A percentile compares a stretch with the other conserved stretches of the same genome.
Conservation (phyloP, 345 rosid genomes). For the Sonneratia caseolaris region DNA sequence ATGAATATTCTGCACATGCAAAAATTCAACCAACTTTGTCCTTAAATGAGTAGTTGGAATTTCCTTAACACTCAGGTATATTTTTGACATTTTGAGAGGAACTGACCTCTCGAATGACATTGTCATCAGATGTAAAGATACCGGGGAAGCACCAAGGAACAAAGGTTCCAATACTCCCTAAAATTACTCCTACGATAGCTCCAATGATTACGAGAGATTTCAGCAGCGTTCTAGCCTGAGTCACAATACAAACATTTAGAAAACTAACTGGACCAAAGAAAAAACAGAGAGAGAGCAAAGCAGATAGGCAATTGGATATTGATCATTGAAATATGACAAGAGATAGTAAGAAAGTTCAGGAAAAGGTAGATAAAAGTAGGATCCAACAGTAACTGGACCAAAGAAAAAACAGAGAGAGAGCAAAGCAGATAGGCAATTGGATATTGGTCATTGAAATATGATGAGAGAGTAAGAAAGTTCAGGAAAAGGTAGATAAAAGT, state of each 20-base stretch:
- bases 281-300: neutral
- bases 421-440: neutral
- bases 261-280: neutral
- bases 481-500: neutral
- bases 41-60: neutral
- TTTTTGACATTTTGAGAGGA: neutral
- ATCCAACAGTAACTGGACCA: neutral
- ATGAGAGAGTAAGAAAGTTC: neutral
- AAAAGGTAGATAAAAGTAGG: neutral
- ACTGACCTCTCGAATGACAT: constrained; percentile 33
- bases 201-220: constrained; percentile 42
- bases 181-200: constrained; percentile 23
- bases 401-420: too few relatives aligned
- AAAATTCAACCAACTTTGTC: neutral
- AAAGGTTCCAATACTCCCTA: constrained; percentile 31
- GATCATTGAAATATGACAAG: neutral
- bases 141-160: constrained; percentile 42
- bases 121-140: constrained; percentile 36
- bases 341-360: neutral
- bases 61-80: neutral
- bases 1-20: too few relatives aligned
- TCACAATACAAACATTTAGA: constrained; percentile 3
- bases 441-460: neutral
- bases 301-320: neutral
- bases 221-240: constrained; percentile 39